A percentile compares a stretch with the other conserved stretches of the same genome.
These are phyloP conservation scores for Cyathus striatus DNA, from an alignment of 768 basidiomycete genomes.

Conservation along the genomic window DNA sequence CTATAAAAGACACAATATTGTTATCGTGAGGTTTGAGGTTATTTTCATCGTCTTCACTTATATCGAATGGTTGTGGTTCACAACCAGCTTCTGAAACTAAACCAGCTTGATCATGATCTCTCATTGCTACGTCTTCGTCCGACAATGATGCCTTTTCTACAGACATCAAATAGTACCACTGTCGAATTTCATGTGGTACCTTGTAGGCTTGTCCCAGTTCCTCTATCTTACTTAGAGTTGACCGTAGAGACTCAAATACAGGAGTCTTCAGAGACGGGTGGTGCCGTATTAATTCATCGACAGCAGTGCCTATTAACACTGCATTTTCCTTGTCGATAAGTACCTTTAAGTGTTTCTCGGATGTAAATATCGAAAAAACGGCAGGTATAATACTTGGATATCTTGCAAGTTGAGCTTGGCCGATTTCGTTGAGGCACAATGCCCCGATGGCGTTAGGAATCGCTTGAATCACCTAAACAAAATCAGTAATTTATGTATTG, in stretches of 20 bases:
- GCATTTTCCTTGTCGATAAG: slow-evolving; percentile 93
- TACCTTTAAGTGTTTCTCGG: slow-evolving; percentile 75
- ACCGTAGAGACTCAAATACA: slow-evolving; percentile 74
- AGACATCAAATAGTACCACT: slow-evolving; percentile 62
- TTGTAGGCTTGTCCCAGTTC: slow-evolving; percentile 60
- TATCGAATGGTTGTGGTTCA: slow-evolving; percentile 7
- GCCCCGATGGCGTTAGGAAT: slow-evolving; percentile 96
- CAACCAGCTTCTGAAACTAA: slow-evolving; percentile 10
- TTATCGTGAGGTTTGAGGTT: slow-evolving; percentile 63
- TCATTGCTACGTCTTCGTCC: slow-evolving; percentile 44
- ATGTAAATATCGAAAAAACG: slow-evolving; percentile 84
- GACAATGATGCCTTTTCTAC: slow-evolving; percentile 4
- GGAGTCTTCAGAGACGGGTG: slow-evolving; percentile 82
- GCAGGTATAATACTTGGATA: slow-evolving; percentile 80
- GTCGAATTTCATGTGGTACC: slow-evolving; percentile 51
- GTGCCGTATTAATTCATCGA: slow-evolving; percentile 95
- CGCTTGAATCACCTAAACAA: slow-evolving; percentile 74
- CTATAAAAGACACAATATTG: slow-evolving; percentile 70
- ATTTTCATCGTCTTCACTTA: slow-evolving; percentile 20
- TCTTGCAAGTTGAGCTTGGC: slow-evolving; percentile 73
- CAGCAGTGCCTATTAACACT: slow-evolving; percentile 78
- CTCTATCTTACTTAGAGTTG: slow-evolving; percentile 69
- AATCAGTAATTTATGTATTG: no score
- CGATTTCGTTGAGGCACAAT: slow-evolving; percentile 87
- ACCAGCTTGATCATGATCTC: slow-evolving; percentile 27